Conservation (phyloP, 106 monocot species). For the Xerophyta viscosa region DNA sequence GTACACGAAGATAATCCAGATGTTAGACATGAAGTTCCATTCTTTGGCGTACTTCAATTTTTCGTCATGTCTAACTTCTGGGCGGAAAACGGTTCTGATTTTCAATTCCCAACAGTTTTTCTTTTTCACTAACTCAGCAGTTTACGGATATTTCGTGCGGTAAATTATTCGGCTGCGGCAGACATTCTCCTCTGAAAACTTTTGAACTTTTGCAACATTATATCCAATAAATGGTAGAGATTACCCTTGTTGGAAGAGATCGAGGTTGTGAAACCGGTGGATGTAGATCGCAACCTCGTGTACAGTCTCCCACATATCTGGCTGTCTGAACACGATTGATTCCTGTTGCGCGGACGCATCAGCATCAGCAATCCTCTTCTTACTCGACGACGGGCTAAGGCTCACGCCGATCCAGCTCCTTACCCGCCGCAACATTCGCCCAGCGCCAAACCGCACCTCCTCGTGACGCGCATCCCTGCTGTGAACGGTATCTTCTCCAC, state of each 20-base stretch:
- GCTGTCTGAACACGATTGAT: conserved; percentile 32
- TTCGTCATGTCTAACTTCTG: no score
- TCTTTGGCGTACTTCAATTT: no score
- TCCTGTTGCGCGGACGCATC: conserved; percentile 11
- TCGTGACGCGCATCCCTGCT: conserved; percentile 37
- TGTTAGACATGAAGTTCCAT: no score
- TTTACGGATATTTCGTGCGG: no score
- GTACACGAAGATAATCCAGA: no score
- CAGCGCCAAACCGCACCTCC: conserved; percentile 4
- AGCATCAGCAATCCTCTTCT: conserved; percentile 21
- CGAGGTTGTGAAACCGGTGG: conserved; percentile 94
- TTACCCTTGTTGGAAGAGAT: conserved; percentile 99
- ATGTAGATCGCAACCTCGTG: conserved; percentile 95
- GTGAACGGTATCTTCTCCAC: background rate
- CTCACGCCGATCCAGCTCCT: conserved; percentile 37
- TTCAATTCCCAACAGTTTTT: no score
- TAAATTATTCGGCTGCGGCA: background rate
- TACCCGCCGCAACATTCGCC: conserved; percentile 44
- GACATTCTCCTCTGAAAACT: background rate
- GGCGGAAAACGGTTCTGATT: no score
- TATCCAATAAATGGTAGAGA: background rate
- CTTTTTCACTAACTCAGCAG: no score
- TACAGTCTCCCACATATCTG: conserved; percentile 74
- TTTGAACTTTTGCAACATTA: background rate
- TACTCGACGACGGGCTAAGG: conserved; percentile 9